phyloP scores from a whole-genome alignment of 2,329 filamentous ascomycete species.

The Talaromyces sp. region DNA sequence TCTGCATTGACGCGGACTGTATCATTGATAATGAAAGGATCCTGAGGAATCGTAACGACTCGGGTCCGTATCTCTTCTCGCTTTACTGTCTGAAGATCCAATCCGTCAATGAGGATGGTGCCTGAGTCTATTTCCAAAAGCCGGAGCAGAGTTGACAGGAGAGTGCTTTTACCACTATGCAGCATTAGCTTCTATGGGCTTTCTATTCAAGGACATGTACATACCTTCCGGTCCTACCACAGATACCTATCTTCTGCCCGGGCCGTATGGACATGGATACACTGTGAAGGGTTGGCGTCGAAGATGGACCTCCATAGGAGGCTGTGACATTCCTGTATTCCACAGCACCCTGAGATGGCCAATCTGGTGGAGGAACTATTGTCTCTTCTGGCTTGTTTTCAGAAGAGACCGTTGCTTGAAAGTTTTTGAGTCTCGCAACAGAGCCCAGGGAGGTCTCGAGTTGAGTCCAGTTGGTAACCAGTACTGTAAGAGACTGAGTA shows the following conservation, averaged over 20 bases:
- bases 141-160: constrained; percentile 67
- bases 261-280: constrained; percentile 51
- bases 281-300: constrained; percentile 37
- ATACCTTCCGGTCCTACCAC: constrained; percentile 76
- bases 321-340: constrained; percentile 41
- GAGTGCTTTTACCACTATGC: constrained; percentile 51
- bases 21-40: constrained; percentile 75
- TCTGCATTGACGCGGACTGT: constrained; percentile 64
- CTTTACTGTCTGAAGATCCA: constrained; percentile 67
- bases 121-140: constrained; percentile 66
- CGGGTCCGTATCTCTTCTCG: constrained; percentile 66
- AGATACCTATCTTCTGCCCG: constrained; percentile 68
- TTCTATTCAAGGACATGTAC: constrained; percentile 29
- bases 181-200: not conserved
- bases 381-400: constrained; percentile 41
- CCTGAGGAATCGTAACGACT: constrained; percentile 74
- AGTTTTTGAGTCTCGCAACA: constrained; percentile 50
- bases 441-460: constrained; percentile 56
- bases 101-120: constrained; percentile 63
- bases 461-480: constrained; percentile 52
- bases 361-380: constrained; percentile 33
- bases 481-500: constrained; percentile 46
- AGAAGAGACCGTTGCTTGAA: constrained; percentile 39
- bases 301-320: constrained; percentile 30
- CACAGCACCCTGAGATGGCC: constrained; percentile 41